Conservation (phyloP, 495 filamentous ascomycete species). For the Trichoderma reesei region DNA sequence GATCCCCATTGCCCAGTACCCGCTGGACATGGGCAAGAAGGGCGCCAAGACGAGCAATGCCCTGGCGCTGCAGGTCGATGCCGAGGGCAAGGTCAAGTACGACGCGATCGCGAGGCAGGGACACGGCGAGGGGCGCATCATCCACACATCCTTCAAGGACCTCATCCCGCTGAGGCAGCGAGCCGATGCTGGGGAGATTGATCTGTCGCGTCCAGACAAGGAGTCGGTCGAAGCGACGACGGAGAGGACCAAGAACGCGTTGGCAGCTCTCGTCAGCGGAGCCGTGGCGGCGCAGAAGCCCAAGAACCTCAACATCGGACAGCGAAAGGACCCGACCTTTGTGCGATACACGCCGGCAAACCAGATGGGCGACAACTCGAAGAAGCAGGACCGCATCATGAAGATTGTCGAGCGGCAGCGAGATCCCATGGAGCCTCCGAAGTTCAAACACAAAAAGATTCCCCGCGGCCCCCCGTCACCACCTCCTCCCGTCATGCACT, state of each 20-base stretch:
- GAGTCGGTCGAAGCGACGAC: constrained; percentile 74
- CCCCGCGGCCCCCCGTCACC: constrained; percentile 88
- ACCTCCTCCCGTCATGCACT: constrained; percentile 91
- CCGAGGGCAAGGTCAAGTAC: constrained; percentile 88
- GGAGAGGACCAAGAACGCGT: constrained; percentile 78
- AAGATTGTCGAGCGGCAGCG: constrained; percentile 93
- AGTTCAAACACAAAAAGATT: constrained; percentile 98
- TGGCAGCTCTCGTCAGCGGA: constrained; percentile 71
- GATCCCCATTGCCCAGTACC: constrained; percentile 88
- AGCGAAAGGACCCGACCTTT: constrained; percentile 78
- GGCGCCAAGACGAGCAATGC: constrained; percentile 68
- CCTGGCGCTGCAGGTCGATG: constrained; percentile 82
- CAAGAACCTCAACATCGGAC: constrained; percentile 76
- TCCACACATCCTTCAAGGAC: constrained; percentile 94
- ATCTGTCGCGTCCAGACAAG: constrained; percentile 75
- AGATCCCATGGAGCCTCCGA: constrained; percentile 97
- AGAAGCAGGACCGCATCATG: constrained; percentile 92
- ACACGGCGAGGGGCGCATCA: constrained; percentile 69
- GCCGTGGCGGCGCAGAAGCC: constrained; percentile 89
- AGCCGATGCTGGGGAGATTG: constrained; percentile 87
- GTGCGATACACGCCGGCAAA: constrained; percentile 92
- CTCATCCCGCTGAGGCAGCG: constrained; percentile 89
- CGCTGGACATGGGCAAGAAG: constrained; percentile 87
- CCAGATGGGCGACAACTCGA: constrained; percentile 87
- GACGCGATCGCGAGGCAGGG: constrained; percentile 90